Conservation (phyloP, 2,329 filamentous ascomycete species). For the Nannizzia gypsea region DNA sequence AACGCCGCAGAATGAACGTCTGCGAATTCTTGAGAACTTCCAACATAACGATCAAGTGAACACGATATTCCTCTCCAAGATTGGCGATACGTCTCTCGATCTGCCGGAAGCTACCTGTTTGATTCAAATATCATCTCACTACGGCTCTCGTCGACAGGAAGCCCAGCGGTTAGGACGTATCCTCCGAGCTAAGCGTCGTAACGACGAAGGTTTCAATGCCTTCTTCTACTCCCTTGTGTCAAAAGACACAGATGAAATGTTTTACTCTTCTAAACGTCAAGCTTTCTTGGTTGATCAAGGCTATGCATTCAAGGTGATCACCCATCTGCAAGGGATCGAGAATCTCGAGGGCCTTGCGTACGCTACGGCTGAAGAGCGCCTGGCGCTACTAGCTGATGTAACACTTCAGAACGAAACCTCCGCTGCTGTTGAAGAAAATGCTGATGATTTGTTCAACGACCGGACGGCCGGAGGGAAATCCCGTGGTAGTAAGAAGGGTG, state of each 20-base stretch:
- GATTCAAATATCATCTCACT: constrained; percentile 95
- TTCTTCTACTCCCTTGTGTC: constrained; percentile 98
- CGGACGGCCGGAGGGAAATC: constrained; percentile 35
- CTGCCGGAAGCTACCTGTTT: constrained; percentile 91
- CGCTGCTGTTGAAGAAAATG: constrained; percentile 57
- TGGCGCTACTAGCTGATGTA: constrained; percentile 78
- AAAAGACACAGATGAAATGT: constrained; percentile 97
- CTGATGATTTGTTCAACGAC: constrained; percentile 54
- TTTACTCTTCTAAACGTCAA: constrained; percentile 89
- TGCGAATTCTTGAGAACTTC: constrained; percentile 84
- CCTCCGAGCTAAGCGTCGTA: constrained; percentile 83
- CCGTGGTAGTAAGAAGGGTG: constrained; percentile 43
- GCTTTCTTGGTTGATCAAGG: constrained; percentile 96
- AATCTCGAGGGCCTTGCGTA: constrained; percentile 71
- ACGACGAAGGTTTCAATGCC: constrained; percentile 96
- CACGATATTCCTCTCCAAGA: constrained; percentile 92
- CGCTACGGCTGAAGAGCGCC: constrained; percentile 62
- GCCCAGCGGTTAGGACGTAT: constrained; percentile 89
- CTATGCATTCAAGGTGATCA: constrained; percentile 98
- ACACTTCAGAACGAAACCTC: constrained; percentile 74
- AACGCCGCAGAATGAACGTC: constrained; percentile 73
- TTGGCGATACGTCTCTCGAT: constrained; percentile 96
- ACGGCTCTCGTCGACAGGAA: constrained; percentile 91
- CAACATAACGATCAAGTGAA: constrained; percentile 83
- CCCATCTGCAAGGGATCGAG: constrained; percentile 82